A percentile compares a stretch with the other conserved stretches of the same genome.
These are phyloP conservation scores for Rhododendron griersonianum DNA, from an alignment of 148 eudicot species.

Conservation along the genomic window DNA sequence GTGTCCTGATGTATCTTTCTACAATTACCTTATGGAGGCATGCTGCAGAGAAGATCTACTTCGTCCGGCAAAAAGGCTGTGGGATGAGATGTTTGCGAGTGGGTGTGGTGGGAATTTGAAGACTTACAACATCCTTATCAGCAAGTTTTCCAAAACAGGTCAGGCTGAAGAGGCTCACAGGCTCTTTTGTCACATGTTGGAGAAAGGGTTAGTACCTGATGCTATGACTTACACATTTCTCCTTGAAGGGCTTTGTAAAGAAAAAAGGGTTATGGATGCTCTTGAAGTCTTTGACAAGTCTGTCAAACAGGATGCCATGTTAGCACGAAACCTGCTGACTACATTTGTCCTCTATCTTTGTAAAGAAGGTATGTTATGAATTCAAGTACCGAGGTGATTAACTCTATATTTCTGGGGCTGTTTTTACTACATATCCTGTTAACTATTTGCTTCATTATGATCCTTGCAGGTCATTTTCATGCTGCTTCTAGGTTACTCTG, in stretches of 20 bases:
- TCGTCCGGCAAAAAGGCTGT: constrained; percentile 86
- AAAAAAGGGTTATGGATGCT: constrained; percentile 46
- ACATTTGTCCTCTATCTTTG: constrained; percentile 54
- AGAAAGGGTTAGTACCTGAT: constrained; percentile 53
- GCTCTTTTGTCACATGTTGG: constrained; percentile 51
- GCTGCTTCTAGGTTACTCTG: constrained; percentile 48
- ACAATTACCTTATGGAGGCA: constrained; percentile 77
- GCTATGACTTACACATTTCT: constrained; percentile 44
- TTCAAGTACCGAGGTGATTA: not conserved
- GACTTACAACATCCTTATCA: constrained; percentile 59
- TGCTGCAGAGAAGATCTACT: constrained; percentile 74
- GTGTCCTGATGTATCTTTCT: constrained; percentile 54
- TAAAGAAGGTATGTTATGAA: constrained; percentile 51
- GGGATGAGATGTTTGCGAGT: constrained; percentile 94
- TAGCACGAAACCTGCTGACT: constrained; percentile 36
- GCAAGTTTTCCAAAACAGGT: constrained; percentile 51
- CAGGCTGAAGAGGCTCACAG: constrained; percentile 53
- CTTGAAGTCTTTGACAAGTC: constrained; percentile 51
- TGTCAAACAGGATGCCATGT: constrained; percentile 43
- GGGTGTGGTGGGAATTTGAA: constrained; percentile 56
- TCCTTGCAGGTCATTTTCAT: constrained; percentile 51
- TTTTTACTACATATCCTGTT: not conserved
- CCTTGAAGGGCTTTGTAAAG: constrained; percentile 64
- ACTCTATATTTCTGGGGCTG: not conserved
- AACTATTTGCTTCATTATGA: not conserved